Conservation (phyloP, 495 filamentous ascomycete species). For the Xylaria flabelliformis region DNA sequence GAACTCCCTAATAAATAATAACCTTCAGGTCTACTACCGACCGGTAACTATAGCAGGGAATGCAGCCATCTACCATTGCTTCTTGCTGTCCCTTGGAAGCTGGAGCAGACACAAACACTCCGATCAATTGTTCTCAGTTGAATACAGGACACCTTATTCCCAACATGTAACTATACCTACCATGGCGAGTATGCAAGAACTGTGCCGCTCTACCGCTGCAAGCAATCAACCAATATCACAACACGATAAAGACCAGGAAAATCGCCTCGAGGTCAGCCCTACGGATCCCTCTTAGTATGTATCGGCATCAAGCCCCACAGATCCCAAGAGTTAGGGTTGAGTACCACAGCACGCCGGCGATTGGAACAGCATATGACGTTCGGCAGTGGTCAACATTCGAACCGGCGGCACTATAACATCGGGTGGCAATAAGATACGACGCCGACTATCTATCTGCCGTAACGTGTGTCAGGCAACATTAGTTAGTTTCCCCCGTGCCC, state of each 20-base stretch:
- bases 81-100: neutral
- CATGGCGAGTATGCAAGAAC: constrained; percentile 9
- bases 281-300: neutral
- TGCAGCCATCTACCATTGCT: neutral
- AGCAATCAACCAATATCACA: constrained; percentile 7
- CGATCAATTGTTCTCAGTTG: constrained; percentile 30
- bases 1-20: constrained; percentile 26
- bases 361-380: neutral
- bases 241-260: constrained; percentile 3
- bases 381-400: constrained; percentile 14
- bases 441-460: constrained; percentile 1
- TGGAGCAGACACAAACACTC: neutral
- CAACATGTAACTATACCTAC: neutral
- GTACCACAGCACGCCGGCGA: constrained; percentile 1
- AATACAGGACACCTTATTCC: constrained; percentile 19
- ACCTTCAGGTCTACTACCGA: neutral
- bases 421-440: neutral
- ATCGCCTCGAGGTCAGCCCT: constrained; percentile 23
- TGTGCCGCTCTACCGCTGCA: constrained; percentile 16
- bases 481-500: neutral
- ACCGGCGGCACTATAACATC: neutral
- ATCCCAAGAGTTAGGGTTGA: constrained; percentile 10
- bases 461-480: neutral
- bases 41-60: neutral
- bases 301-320: constrained; percentile 16